phyloP scores from a whole-genome alignment of 108 stramenopile genomes.

The Parietichytrium sp. region DNA sequence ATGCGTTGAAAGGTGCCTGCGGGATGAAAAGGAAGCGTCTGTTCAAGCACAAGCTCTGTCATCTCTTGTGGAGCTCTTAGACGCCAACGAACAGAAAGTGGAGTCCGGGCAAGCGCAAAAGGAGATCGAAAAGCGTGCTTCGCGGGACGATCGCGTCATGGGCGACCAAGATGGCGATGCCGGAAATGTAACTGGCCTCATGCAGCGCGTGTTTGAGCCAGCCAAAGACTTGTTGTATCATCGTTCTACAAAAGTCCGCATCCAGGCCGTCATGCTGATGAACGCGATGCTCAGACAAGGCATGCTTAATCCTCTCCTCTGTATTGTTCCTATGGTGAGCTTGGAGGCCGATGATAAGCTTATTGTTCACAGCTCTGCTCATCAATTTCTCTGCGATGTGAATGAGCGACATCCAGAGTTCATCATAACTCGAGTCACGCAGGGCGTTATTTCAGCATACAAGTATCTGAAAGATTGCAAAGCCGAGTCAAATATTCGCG shows the following conservation, averaged over 20 bases:
- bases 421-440: neutral
- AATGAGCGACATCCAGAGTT: conserved; percentile 39
- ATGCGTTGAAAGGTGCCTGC: neutral
- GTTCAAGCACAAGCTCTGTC: neutral
- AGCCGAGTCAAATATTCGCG: neutral
- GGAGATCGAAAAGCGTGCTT: neutral
- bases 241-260: neutral
- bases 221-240: neutral
- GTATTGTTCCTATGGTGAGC: conserved; percentile 26
- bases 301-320: neutral
- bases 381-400: neutral
- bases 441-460: neutral
- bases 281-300: conserved; percentile 24
- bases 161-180: conserved; percentile 20
- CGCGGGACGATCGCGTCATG: neutral
- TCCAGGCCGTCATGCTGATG: neutral
- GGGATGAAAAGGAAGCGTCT: neutral
- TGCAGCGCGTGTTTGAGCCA: neutral
- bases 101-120: conserved; percentile 1
- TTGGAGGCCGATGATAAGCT: neutral
- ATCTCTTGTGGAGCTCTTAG: neutral
- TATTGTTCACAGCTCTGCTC: neutral
- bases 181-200: neutral
- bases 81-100: neutral
- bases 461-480: neutral